Base-by-base conservation (phyloP, 2,329 filamentous ascomycete genomes). In the Ascochyta rabiei region DNA sequence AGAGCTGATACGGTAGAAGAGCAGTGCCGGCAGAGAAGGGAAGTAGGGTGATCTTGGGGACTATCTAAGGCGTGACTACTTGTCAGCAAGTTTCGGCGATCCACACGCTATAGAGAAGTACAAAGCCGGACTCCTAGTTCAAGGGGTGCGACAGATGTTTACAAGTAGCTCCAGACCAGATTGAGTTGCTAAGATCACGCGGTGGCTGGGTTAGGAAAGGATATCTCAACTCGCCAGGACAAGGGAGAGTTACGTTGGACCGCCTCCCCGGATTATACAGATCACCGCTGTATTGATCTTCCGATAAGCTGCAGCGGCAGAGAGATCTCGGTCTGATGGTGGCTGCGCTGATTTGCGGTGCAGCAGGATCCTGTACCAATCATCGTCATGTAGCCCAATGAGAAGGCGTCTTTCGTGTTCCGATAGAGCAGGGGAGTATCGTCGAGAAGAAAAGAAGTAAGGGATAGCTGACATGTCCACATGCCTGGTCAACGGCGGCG, bases 61-160 rank as follows among this genome's bases (percentile, higher is more conserved):
- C 45, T 59, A 65, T 61, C 53, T 42, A 49, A 33, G 57, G 40
- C 49, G 52, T 60, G 66, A 69, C 66, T 64, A 53, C 48, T 62
- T 60, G 66, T 67, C 64, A 69, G 64, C 52, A 59, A 49, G 48
- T 62, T 62, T 70, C 62, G 65, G 60, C 59, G 54, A 48, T 54
- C 57, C 54, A 52, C 60, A 66, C 64, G 63, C 67, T 72, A 71
- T 72, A 71, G 70, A 71, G 59, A 64, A 64, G 57, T 59, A 67
- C 64, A 66, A 63, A 58, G 65, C 68, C 59, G 47, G 48, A 51
- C 57, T 52, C 47, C 57, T 59, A 63, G 59, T 53, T 55, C 58
- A 68, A 69, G 67, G 66, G 66, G 66, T 70, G 64, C 70, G 65
- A 72, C 67, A 70, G 58, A 60, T 68, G 64, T 68, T 72, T 69